Evolutionary conservation across 2,329 filamentous ascomycete genomes (phyloP), one percentile per base, ranked within the genome.

Genomic region (Cladosporium colombiae): DNA sequence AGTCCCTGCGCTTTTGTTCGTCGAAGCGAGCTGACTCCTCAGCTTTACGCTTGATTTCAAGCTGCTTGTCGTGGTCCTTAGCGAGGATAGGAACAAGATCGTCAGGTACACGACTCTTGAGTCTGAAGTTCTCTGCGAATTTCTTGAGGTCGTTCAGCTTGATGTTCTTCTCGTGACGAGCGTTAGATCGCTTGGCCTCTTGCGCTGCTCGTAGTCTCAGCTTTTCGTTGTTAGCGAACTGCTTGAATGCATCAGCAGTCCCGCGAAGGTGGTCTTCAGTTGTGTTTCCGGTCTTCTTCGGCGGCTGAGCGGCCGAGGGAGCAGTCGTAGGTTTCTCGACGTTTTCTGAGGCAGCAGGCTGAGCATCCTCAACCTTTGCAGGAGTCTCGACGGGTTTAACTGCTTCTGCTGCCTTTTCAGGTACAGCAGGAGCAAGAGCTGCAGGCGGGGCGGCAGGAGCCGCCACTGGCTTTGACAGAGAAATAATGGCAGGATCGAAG

Each of bases 111-210:
- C 93, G 93, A 2, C 94, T 97, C 59, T 91, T 90, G 21, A 99
- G 86, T 80, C 98, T 98, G 84, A 99, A 99, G 75, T 87, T 95
- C 71, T 89, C 87, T 0, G 95, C 92, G 78, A 99, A 99, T 75
- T 94, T 97, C 83, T 95, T 96, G 66, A 99, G 81, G 79, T 99
- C 95, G 67, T 92, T 96, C 68, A 99, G 79, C 78, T 96, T 97
- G 70, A 95, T 88, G 70, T 93, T 92, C 77, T 96, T 96, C 76
- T 98, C 95, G 66, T 88, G 83, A 21, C 83, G 82, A 23, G 81
- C 83, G 69, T 85, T 82, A 55, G 81, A 82, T 50, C 85, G 82
- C 65, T 83, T 82, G 46, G 82, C 82, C 70, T 89, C 86, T 65
- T 85, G 74, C 8, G 69, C 70, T 69, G 87, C 84, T 64, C 84